Evolutionary conservation across 2,329 filamentous ascomycete species (phyloP), one percentile per base, ranked within the genome.

Genomic region (Calonectria naviculata): DNA sequence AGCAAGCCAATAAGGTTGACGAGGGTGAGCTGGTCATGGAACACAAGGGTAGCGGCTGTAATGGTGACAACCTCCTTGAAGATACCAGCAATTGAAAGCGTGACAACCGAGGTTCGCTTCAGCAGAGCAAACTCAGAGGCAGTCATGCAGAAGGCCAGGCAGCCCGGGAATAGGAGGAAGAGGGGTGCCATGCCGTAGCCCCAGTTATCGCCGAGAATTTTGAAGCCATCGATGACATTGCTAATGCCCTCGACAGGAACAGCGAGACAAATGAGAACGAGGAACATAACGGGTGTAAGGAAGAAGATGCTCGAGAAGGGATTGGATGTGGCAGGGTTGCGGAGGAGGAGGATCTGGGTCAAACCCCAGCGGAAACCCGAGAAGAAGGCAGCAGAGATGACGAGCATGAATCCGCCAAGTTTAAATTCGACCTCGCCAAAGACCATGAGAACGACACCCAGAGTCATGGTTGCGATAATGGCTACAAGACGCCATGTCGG

Each of bases 41-140:
- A 99, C 5, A 98, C 91, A 31, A 97, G 82, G 10, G 95, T 93
- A 0, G 96, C 96, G 1, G 95, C 95, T 46, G 91, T 93, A 79
- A 99, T 98, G 17, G 97, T 99, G 67, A 99, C 92, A 46, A 98
- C 97, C 85, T 99, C 97, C 83, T 99, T 99, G 88, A 99, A 98
- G 73, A 99, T 98, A 72, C 97, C 97, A 73, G 95, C 97, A 77
- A 99, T 98, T 63, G 94, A 97, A 54, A 99, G 89, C 0, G 97
- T 98, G 63, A 99, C 97, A 65, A 99, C 97, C 1, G 94, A 97
- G 0, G 96, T 98, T 58, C 97, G 94, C 86, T 98, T 93, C 75
- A 99, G 89, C 72, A 99, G 90, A 65, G 97, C 96, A 81, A 98
- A 99, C 84, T 99, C 97, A 65, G 94, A 95, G 0, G 95, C 92